Evolutionary conservation across 306 rosid species (phyloP).

Genomic region (Cercis canadensis): DNA sequence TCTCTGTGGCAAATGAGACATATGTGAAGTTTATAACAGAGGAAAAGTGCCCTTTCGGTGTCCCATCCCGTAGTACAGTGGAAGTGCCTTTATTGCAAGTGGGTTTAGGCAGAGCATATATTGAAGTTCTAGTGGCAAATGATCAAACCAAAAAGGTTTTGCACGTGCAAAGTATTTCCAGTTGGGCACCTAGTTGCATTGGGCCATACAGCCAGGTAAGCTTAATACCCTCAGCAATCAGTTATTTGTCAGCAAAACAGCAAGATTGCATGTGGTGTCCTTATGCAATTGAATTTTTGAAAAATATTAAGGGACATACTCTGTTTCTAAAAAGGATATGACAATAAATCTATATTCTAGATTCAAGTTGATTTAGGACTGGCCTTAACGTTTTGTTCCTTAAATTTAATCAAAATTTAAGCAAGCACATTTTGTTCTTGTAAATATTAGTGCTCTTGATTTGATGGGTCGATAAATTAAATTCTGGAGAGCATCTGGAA

Average conservation of each 20-base stretch:
- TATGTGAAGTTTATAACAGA: constrained; percentile 80
- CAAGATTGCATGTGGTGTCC: constrained; percentile 4
- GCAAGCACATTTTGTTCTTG: background rate
- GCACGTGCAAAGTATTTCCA: constrained; percentile 93
- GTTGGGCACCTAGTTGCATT: constrained; percentile 99
- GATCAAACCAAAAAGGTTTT: constrained; percentile 80
- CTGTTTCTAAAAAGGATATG: background rate
- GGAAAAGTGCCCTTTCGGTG: constrained; percentile 87
- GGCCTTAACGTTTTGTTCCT: no score
- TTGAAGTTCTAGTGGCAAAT: constrained; percentile 83
- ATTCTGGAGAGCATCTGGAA: no score
- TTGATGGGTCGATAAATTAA: background rate
- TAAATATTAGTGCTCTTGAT: background rate
- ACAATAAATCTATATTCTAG: no score
- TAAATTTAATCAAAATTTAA: constrained; percentile 12
- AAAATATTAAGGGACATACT: background rate
- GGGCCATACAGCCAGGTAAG: constrained; percentile 98
- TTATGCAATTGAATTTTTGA: background rate
- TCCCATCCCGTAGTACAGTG: constrained; percentile 95
- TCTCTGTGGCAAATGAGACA: constrained; percentile 79
- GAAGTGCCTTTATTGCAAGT: constrained; percentile 75
- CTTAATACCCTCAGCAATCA: constrained; percentile 14
- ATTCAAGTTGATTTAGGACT: no score
- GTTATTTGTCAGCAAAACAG: constrained; percentile 18
- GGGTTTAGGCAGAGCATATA: constrained; percentile 72